These are phyloP conservation scores for Alloascoidea africana DNA, from an alignment of 805 yeast genomes.

Conservation along the genomic window DNA sequence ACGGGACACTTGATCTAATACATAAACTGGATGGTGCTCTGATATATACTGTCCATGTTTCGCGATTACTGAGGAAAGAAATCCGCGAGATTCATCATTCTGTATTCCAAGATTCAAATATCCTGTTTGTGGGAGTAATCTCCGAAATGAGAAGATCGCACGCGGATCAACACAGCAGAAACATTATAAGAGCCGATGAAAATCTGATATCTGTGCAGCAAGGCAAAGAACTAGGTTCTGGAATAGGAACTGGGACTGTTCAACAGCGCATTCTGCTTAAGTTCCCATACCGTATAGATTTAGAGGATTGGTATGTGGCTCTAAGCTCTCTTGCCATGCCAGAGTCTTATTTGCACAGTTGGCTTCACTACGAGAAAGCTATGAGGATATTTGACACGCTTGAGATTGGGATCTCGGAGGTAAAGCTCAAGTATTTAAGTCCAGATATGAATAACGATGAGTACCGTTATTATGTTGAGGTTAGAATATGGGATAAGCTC, in stretches of 20 bases:
- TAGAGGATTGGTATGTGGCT: constrained; percentile 68
- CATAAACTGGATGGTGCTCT: constrained; percentile 50
- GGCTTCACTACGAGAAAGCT: not conserved
- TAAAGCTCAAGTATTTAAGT: no score
- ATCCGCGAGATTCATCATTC: constrained; percentile 50
- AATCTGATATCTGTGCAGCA: no score
- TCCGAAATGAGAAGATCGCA: constrained; percentile 10
- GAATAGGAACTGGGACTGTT: constrained; percentile 2
- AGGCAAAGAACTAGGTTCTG: not conserved
- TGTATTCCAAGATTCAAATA: constrained; percentile 41
- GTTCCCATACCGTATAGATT: constrained; percentile 52
- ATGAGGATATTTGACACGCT: not conserved
- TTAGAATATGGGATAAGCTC: constrained; percentile 54
- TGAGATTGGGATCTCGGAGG: not conserved
- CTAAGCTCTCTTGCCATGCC: constrained; percentile 39
- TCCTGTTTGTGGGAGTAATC: constrained; percentile 41
- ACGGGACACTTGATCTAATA: constrained; percentile 45
- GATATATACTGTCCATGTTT: constrained; percentile 42
- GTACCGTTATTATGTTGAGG: constrained; percentile 72
- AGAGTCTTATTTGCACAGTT: not conserved
- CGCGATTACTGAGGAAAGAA: constrained; percentile 38
- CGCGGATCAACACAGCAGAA: no score
- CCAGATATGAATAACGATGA: no score
- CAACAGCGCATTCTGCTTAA: constrained; percentile 31
- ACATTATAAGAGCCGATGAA: no score